Base-by-base conservation (phyloP, 768 basidiomycete genomes). In the Phylloporus rhodoxanthus region DNA sequence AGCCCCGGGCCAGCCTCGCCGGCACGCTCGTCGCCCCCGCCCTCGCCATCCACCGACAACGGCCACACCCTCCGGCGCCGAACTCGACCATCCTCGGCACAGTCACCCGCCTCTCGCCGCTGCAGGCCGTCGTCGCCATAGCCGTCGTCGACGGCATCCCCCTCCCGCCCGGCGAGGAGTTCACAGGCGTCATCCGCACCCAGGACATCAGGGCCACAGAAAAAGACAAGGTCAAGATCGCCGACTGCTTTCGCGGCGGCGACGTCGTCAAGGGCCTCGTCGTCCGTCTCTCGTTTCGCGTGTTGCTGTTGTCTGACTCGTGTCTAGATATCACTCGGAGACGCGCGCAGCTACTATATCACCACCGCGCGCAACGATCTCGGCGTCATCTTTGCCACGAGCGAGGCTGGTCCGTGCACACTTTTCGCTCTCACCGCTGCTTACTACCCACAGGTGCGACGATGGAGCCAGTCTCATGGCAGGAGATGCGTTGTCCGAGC, bases 121-220 rank as follows among this genome's bases (percentile, higher is more conserved):
- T 81, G 51, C 90, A 94, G 65, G 93, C 92, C 1, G 75, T 82
- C 46, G 68, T 96, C 17, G 83, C 88, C 2, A 91, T 96, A 56
- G 79, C 83, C 20, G 85, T 91, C 7, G 91, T 94, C 34, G 91
- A 96, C 59, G 91, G 87, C 14, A 73, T 87, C 13, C 89, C 91
- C 2, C 73, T 93, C 41, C 84, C 89, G 32, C 69, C 74, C 8
- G 88, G 90, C 25, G 91, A 94, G 64, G 92, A 95, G 58, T 95
- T 93, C 58, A 82, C 78, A 0, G 92, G 92, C 5, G 84, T 95
- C 19, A 89, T 96, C 55, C 82, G 93, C 29, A 74, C 77, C 5
- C 91, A 94, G 67, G 93, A 96, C 66, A 83, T 96, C 19, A 72
- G 93, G 47, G 86, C 87, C 11, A 93, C 91, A 2, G 91, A 93